Conservation (phyloP, 169 alveolate species). For the Plasmodium berghei region DNA sequence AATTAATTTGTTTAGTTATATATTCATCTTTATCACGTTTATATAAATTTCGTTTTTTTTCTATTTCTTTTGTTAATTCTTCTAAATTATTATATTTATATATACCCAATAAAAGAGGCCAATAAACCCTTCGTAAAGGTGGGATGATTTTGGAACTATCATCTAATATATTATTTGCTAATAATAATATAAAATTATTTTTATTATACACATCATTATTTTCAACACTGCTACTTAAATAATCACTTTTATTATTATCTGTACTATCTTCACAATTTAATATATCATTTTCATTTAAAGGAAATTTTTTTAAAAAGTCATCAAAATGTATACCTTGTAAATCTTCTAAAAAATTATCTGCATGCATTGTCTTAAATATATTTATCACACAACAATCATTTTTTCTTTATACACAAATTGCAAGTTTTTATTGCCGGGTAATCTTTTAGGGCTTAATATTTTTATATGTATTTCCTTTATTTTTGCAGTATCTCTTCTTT, state of each 20-base stretch:
- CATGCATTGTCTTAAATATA: constrained; percentile 29
- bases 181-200: constrained; percentile 1
- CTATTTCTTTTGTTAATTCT: constrained; percentile 17
- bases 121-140: constrained; percentile 35
- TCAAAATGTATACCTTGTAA: constrained; percentile 38
- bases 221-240: background rate
- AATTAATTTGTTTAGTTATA: constrained; percentile 42
- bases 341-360: constrained; percentile 48
- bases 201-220: background rate
- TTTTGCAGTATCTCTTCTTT: too few relatives aligned
- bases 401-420: background rate
- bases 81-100: constrained; percentile 18
- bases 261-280: background rate
- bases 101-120: constrained; percentile 66
- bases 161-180: constrained; percentile 47
- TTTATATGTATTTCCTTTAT: too few relatives aligned
- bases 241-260: constrained; percentile 1
- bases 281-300: constrained; percentile 6
- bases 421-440: too few relatives aligned
- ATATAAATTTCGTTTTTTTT: constrained; percentile 31
- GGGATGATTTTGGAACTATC: background rate
- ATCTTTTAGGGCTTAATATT: too few relatives aligned
- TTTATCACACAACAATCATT: constrained; percentile 13
- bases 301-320: constrained; percentile 50
- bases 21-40: constrained; percentile 54